Evolutionary conservation across 495 filamentous ascomycete genomes (phyloP).

Genomic region (Annulohypoxylon maeteangense): DNA sequence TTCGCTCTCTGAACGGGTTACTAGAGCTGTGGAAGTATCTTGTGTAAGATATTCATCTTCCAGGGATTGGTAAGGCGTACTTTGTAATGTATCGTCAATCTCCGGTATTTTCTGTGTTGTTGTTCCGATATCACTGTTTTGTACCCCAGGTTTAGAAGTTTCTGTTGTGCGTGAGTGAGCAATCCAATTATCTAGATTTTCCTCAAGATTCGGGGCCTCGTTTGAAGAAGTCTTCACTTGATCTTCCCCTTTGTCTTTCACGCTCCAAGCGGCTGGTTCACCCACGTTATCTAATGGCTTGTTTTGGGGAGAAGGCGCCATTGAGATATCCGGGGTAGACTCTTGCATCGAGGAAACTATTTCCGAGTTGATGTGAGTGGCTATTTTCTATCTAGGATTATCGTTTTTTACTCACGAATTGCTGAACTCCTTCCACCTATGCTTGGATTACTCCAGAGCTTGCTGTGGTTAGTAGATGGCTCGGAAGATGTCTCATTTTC

Average conservation of each 20-base stretch:
- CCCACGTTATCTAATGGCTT: neutral
- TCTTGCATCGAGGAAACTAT: neutral
- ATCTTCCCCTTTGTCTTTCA: neutral
- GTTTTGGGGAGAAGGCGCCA: neutral
- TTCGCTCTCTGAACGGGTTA: neutral
- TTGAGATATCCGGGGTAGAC: neutral
- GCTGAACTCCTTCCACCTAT: neutral
- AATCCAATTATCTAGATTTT: neutral
- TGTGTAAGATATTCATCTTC: too few relatives aligned
- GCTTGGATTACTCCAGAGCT: neutral
- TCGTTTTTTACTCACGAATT: neutral
- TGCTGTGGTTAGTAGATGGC: neutral
- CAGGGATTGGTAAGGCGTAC: too few relatives aligned
- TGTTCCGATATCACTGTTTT: neutral
- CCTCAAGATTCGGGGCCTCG: too few relatives aligned
- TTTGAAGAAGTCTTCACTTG: neutral
- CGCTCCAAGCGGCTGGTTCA: neutral
- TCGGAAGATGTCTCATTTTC: neutral
- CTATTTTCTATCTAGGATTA: neutral
- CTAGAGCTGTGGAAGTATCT: too few relatives aligned
- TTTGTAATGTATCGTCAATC: neutral
- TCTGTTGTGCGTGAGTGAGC: neutral
- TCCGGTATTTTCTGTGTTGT: neutral
- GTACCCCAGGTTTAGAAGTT: neutral
- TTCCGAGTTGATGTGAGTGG: neutral